These are phyloP conservation scores for Monilinia vaccinii-corymbosi DNA, from an alignment of 2,329 filamentous ascomycete species.

Conservation along the genomic window DNA sequence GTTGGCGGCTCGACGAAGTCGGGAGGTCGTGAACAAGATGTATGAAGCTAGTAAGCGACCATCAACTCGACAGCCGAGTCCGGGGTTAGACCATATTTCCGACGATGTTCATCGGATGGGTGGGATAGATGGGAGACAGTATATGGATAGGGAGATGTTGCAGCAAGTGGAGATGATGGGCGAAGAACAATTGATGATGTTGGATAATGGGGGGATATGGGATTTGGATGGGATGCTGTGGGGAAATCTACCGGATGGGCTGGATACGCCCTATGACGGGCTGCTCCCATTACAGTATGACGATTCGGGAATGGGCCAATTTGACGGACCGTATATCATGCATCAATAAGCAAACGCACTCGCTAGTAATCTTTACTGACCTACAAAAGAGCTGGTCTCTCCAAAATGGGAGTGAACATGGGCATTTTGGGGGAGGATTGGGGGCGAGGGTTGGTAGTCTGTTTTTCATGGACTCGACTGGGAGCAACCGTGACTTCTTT, in stretches of 20 bases:
- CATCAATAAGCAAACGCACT: not conserved
- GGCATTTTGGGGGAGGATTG: not conserved
- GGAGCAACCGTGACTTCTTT: not conserved
- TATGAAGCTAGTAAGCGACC: conserved; percentile 43
- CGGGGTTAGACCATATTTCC: conserved; percentile 29
- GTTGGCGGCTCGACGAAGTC: conserved; percentile 50
- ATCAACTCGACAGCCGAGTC: conserved; percentile 25
- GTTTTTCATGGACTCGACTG: not conserved
- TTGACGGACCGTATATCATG: not conserved
- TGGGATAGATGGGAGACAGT: conserved; percentile 9
- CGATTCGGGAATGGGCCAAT: not conserved
- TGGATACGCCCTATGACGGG: conserved; percentile 28
- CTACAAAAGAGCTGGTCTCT: not conserved
- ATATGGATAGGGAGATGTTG: conserved; percentile 31
- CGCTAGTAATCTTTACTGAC: not conserved
- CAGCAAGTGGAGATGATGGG: conserved; percentile 37
- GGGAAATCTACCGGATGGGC: conserved; percentile 35
- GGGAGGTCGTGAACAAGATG: conserved; percentile 55
- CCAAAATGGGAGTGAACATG: not conserved
- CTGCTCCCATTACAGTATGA: conserved; percentile 13
- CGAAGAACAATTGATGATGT: conserved; percentile 33
- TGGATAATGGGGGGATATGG: conserved; percentile 47
- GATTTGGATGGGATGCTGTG: conserved; percentile 49
- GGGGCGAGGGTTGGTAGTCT: not conserved
- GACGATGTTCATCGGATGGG: conserved; percentile 7